A percentile compares a stretch with the other conserved stretches of the same genome.
These are phyloP conservation scores for Tolypocladium album DNA, from an alignment of 2,329 filamentous ascomycete genomes.

Conservation along the genomic window DNA sequence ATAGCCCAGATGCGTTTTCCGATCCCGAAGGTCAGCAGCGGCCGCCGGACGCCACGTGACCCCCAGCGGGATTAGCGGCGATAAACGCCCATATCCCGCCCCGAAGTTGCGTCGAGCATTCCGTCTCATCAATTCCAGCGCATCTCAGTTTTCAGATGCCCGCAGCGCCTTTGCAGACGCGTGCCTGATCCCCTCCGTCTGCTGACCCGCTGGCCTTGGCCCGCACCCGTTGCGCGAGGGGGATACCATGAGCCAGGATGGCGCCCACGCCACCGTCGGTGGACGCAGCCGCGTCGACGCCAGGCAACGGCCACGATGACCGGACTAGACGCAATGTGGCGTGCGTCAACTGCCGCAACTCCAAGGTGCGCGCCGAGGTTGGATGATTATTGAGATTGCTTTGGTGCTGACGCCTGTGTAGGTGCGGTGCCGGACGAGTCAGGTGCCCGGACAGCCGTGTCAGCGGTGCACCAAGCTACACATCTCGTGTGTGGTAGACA, in stretches of 20 bases:
- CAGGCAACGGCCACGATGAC: slow-evolving; percentile 11
- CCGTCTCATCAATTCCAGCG: not conserved
- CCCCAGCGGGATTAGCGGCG: slow-evolving; percentile 5
- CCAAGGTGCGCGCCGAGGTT: slow-evolving; percentile 20
- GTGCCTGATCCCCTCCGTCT: not conserved
- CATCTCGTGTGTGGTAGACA: slow-evolving; percentile 33
- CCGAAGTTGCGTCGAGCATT: not conserved
- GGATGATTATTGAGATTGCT: too few species aligned
- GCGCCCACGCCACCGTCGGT: slow-evolving; percentile 18
- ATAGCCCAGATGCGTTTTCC: not conserved
- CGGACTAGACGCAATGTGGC: slow-evolving; percentile 26
- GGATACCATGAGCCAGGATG: slow-evolving; percentile 14
- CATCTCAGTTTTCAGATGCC: not conserved
- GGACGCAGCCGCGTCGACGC: slow-evolving; percentile 14
- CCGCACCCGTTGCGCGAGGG: not conserved
- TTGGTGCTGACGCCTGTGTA: slow-evolving; percentile 8
- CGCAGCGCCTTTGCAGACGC: not conserved
- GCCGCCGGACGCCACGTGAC: slow-evolving; percentile 5
- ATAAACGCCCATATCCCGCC: not conserved
- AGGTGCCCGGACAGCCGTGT: slow-evolving; percentile 27
- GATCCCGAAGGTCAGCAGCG: not conserved
- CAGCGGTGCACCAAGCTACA: slow-evolving; percentile 33
- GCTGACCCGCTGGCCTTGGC: not conserved
- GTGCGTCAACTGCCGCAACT: slow-evolving; percentile 27
- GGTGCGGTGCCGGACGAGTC: slow-evolving; percentile 33